phyloP scores from a whole-genome alignment of 2,329 filamentous ascomycete species.

The Helicocarpus griseus region DNA sequence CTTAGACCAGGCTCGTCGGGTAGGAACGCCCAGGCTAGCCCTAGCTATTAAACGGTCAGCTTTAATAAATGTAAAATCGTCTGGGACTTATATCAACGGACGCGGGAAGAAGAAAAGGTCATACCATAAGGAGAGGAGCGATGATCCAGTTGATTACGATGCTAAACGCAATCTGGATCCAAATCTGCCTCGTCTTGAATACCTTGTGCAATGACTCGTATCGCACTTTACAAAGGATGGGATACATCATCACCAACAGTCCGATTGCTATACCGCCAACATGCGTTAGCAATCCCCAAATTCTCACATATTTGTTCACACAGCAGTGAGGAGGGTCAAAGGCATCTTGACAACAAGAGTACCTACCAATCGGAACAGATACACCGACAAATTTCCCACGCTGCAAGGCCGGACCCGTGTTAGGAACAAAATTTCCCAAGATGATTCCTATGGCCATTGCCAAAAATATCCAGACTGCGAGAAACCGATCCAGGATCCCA shows the following conservation, averaged over 20 bases:
- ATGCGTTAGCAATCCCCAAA: background rate
- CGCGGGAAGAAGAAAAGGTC: slow-evolving; percentile 4
- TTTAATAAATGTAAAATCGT: background rate
- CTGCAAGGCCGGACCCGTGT: slow-evolving; percentile 53
- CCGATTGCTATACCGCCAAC: slow-evolving; percentile 52
- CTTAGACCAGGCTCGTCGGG: slow-evolving; percentile 41
- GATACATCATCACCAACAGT: slow-evolving; percentile 87
- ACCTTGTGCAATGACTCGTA: slow-evolving; percentile 65
- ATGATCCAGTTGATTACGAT: slow-evolving; percentile 74
- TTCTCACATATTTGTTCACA: no score
- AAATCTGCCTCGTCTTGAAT: slow-evolving; percentile 53
- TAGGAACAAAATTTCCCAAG: slow-evolving; percentile 63
- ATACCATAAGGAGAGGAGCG: slow-evolving; percentile 71
- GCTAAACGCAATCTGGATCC: slow-evolving; percentile 71
- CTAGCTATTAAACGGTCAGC: slow-evolving; percentile 31
- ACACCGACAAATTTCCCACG: slow-evolving; percentile 64
- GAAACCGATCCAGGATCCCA: slow-evolving; percentile 52
- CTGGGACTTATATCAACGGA: no score
- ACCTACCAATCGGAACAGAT: slow-evolving; percentile 54
- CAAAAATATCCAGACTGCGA: slow-evolving; percentile 65
- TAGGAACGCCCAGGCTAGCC: slow-evolving; percentile 42
- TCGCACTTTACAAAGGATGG: slow-evolving; percentile 76
- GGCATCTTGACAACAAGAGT: slow-evolving; percentile 9
- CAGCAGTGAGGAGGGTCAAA: background rate
- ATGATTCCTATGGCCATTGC: slow-evolving; percentile 69